These are phyloP conservation scores for Telfairia occidentalis DNA, from an alignment of 331 rosid species.

Conservation along the genomic window DNA sequence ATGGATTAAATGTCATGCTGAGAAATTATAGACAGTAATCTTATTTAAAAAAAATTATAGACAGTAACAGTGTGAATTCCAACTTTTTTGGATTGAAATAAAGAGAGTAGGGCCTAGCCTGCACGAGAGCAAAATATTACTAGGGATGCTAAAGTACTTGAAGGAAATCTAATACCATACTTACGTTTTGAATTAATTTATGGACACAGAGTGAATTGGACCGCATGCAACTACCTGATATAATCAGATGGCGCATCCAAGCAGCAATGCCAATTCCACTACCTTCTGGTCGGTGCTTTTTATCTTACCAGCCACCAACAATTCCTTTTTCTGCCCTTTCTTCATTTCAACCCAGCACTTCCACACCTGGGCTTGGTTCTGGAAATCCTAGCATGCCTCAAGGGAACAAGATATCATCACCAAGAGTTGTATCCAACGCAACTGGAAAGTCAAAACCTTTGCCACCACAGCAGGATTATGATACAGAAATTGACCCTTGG, in stretches of 20 bases:
- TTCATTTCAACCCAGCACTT: slow-evolving; percentile 44
- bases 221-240: slow-evolving; percentile 73
- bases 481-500: slow-evolving; percentile 91
- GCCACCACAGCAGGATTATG: slow-evolving; percentile 42
- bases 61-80: not conserved
- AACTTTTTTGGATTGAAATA: not conserved
- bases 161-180: not conserved
- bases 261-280: slow-evolving; percentile 75
- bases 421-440: slow-evolving; percentile 31
- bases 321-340: slow-evolving; percentile 43
- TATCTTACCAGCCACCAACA: slow-evolving; percentile 80
- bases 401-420: slow-evolving; percentile 32
- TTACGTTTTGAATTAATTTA: slow-evolving; percentile 11
- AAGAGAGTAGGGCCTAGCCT: not conserved
- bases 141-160: not conserved
- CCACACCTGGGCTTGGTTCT: slow-evolving; percentile 33
- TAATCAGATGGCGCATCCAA: slow-evolving; percentile 80
- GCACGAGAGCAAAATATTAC: not conserved
- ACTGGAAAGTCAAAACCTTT: slow-evolving; percentile 55
- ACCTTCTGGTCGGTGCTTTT: slow-evolving; percentile 40
- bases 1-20: not conserved
- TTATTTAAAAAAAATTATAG: too few species aligned
- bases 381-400: slow-evolving; percentile 37
- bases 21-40: not conserved
- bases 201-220: slow-evolving; percentile 71